Percentiles rank a stretch among this genome's conserved stretches.
phyloP scores from a whole-genome alignment of 2,329 filamentous ascomycete genomes.

The Aspergillus amoenus region DNA sequence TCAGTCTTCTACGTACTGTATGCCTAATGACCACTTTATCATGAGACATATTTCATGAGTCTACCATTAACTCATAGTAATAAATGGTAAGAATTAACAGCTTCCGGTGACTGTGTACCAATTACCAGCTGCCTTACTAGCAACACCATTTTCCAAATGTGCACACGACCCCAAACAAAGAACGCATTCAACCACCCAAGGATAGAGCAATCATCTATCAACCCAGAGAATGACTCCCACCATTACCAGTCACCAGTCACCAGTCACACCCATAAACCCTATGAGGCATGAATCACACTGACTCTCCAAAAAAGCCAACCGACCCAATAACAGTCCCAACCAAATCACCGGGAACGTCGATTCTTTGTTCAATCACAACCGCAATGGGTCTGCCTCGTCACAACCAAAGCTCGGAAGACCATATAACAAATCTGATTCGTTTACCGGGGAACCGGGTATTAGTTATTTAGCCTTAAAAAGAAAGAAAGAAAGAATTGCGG shows the following conservation, averaged over 20 bases:
- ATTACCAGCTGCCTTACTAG: too few species aligned
- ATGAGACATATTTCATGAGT: too few species aligned
- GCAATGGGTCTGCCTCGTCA: background rate
- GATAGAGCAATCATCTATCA: background rate
- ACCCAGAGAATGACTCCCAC: background rate
- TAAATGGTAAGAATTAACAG: too few species aligned
- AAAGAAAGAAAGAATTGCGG: background rate
- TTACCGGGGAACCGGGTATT: background rate
- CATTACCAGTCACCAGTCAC: background rate
- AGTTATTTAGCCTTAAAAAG: too few species aligned
- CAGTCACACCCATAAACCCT: background rate
- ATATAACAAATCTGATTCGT: background rate
- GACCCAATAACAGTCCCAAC: constrained; percentile 12
- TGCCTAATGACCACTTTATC: background rate
- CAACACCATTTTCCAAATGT: too few species aligned
- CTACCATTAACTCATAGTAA: too few species aligned
- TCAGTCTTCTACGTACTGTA: background rate
- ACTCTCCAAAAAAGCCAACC: background rate
- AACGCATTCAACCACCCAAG: too few species aligned
- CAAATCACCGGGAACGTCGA: constrained; percentile 4
- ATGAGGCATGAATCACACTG: too few species aligned
- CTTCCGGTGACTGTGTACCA: too few species aligned
- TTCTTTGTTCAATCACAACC: background rate
- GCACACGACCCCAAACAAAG: too few species aligned
- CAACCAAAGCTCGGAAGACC: too few species aligned